Evolutionary conservation across 805 yeast genomes (phyloP).

Genomic region (Myxozyma sirexii): DNA sequence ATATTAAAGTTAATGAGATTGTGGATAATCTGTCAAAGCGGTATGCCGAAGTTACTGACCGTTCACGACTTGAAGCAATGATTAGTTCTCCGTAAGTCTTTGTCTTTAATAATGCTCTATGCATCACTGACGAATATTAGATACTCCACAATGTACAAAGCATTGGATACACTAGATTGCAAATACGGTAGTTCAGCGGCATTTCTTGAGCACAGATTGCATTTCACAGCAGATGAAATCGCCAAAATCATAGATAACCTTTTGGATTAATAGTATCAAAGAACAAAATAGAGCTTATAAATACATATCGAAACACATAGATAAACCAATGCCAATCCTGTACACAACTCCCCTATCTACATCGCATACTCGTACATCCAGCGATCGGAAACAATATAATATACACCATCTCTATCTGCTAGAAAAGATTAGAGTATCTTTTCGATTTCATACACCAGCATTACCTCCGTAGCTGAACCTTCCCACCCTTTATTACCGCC

Average conservation of each 20-base stretch:
- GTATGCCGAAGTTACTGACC: slow-evolving; percentile 1
- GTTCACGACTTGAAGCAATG: not conserved
- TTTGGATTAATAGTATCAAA: not conserved
- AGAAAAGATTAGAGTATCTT: slow-evolving; percentile 20
- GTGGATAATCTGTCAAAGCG: slow-evolving; percentile 4
- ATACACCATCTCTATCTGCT: too few relatives aligned
- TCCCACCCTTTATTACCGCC: slow-evolving; percentile 98
- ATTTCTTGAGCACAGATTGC: slow-evolving; percentile 2
- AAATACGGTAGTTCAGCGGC: slow-evolving; percentile 36
- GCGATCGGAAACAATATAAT: too few relatives aligned
- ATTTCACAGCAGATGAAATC: slow-evolving; percentile 10
- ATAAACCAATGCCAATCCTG: not conserved
- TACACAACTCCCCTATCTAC: not conserved
- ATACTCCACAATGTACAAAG: slow-evolving; percentile 13
- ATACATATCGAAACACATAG: too few relatives aligned
- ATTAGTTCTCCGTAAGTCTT: not conserved
- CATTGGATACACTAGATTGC: slow-evolving; percentile 1
- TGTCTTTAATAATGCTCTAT: not conserved
- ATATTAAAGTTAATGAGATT: slow-evolving; percentile 3
- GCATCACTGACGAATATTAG: not conserved
- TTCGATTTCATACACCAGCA: slow-evolving; percentile 75
- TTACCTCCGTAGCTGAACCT: slow-evolving; percentile 76
- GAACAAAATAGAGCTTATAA: too few relatives aligned
- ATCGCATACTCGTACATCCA: not conserved
- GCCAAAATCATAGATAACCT: not conserved